Evolutionary conservation across 75 land plant genomes (phyloP), one percentile per base, ranked within the genome.

Genomic region (Selaginella tamariscina): DNA sequence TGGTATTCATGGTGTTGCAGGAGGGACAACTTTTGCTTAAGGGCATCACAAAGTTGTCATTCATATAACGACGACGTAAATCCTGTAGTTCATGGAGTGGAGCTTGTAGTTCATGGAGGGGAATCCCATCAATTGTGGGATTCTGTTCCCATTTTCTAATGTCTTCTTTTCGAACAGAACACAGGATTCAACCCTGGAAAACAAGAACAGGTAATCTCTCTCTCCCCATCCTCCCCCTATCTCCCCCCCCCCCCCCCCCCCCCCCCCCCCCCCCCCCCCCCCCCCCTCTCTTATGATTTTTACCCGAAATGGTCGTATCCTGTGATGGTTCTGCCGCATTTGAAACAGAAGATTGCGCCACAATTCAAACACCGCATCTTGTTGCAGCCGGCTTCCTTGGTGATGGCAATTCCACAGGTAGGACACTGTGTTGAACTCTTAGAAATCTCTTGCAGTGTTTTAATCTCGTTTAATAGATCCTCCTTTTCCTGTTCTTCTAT

Each of bases 231-330:
- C 32, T 1, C 1, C 8, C 29, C 32, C 11, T 8, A 57, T n/a
- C n/a, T n/a, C n/a, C n/a, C n/a, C n/a, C n/a, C n/a, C n/a, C n/a
- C n/a, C n/a, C n/a, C n/a, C n/a, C 27, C 24, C 27, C 9, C 31
- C 27, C 28, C 54, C 5, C 63, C 65, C 29, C 20, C 2, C 31
- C 27, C 31, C 5, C 55, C 9, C 22, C 23, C 24, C 11, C 28
- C 33, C 2, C 11, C 24, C 1, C 24, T 67, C 26, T 29, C 32
- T 29, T 21, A 27, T 20, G 5, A 65, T 2, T 27, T 2, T 15
- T 27, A 89, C 94, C 82, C 80, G 78, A 82, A 91, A 65, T 91
- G 97, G 2, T 89, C 85, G 68, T 91, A 91, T 24, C 95, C 97
- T 69, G 70, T 63, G 31, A 91, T 86, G 2, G 83, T 80, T 49